Evolutionary conservation across 1,139 yeast genomes (phyloP).

Genomic region (Pichia sp.): DNA sequence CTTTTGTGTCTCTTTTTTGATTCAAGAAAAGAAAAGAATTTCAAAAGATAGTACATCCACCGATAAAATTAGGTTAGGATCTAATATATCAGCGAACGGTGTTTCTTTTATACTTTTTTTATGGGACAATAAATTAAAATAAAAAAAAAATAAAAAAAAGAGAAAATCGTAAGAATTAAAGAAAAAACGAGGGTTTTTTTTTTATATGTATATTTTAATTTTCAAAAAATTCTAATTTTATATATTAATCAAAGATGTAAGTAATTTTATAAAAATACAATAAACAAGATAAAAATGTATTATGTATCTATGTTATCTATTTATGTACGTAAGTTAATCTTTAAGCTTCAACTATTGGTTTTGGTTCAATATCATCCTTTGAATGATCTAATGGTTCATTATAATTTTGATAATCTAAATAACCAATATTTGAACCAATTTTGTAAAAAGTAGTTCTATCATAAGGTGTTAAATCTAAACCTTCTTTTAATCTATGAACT

Average conservation of each 20-base stretch:
- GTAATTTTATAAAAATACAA: too few species aligned
- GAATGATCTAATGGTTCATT: constrained; percentile 13
- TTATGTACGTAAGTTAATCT: too few species aligned
- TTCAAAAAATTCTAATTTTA: too few species aligned
- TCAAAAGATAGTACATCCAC: constrained; percentile 3
- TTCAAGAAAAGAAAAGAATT: constrained; percentile 34
- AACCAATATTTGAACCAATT: constrained; percentile 20
- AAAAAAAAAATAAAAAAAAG: too few species aligned
- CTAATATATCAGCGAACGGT: neutral
- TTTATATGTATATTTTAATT: too few species aligned
- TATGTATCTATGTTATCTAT: too few species aligned
- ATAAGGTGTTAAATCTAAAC: constrained; percentile 36
- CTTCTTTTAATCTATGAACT: constrained; percentile 40
- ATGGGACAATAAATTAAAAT: too few species aligned
- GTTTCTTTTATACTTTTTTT: neutral
- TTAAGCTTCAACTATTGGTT: neutral
- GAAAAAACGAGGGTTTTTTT: neutral
- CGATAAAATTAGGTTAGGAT: too few species aligned
- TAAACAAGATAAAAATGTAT: too few species aligned
- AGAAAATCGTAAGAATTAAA: neutral
- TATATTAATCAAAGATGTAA: too few species aligned
- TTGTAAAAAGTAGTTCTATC: constrained; percentile 36
- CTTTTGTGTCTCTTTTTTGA: constrained; percentile 46
- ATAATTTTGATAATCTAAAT: constrained; percentile 13
- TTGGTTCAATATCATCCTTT: constrained; percentile 10